Conservation (phyloP, 192 early-diverging fungal species). For the Chytriomyces sp. region DNA sequence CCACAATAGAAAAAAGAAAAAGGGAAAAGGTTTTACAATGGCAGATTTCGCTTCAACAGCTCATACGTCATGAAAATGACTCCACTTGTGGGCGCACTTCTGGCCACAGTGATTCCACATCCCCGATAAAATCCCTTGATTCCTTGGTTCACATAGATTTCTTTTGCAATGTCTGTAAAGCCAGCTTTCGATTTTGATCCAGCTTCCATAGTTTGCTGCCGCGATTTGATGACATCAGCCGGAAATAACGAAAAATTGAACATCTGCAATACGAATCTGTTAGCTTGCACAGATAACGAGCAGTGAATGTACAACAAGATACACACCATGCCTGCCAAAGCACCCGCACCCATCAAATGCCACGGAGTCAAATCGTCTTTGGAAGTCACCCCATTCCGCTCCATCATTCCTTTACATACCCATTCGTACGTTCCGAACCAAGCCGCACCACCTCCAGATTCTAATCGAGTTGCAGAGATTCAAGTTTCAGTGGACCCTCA, state of each 20-base stretch:
- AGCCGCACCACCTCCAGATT: conserved; percentile 87
- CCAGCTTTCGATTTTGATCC: conserved; percentile 31
- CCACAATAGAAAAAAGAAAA: too few species aligned
- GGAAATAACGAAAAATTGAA: conserved; percentile 76
- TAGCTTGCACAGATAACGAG: neutral
- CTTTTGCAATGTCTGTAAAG: conserved; percentile 66
- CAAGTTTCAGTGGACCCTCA: neutral
- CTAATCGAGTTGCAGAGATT: conserved; percentile 38
- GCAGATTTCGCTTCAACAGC: conserved; percentile 11
- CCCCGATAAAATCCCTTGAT: conserved; percentile 89
- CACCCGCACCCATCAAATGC: conserved; percentile 86
- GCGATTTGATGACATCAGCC: conserved; percentile 91
- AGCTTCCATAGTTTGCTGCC: conserved; percentile 77
- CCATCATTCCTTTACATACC: conserved; percentile 62
- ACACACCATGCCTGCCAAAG: conserved; percentile 88
- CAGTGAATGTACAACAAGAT: conserved; percentile 42
- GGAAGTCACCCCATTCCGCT: conserved; percentile 40
- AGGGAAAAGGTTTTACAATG: neutral
- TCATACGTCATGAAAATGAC: conserved; percentile 96
- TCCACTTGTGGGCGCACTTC: conserved; percentile 91
- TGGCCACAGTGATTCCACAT: conserved; percentile 87
- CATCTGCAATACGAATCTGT: conserved; percentile 12
- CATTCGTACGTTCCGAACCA: conserved; percentile 98
- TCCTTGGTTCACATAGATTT: conserved; percentile 79
- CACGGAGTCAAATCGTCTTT: conserved; percentile 76